Conservation (phyloP, 176 grass and related monocot species). For the Themeda triandra region DNA sequence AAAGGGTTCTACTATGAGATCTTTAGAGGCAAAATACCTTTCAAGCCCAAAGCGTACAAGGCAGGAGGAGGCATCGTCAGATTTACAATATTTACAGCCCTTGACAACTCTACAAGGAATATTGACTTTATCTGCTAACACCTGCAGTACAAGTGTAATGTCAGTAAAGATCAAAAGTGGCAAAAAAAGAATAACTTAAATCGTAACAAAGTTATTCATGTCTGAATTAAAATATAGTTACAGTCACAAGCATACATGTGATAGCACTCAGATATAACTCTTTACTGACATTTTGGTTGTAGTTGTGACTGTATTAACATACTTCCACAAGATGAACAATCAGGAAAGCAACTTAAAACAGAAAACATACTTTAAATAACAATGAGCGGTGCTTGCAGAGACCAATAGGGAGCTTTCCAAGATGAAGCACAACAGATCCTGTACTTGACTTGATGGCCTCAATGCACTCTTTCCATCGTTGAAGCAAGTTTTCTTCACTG, state of each 20-base stretch:
- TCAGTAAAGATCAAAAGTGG: not conserved
- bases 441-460: slow-evolving; percentile 61
- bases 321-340: slow-evolving; percentile 18
- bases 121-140: no score
- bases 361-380: no score
- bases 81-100: no score
- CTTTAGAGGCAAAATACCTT: no score
- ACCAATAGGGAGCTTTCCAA: slow-evolving; percentile 78
- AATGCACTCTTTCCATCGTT: slow-evolving; percentile 68
- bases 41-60: no score
- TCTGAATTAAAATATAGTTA: not conserved
- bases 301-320: slow-evolving; percentile 11
- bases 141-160: no score
- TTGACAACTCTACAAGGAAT: no score
- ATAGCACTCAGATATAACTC: not conserved
- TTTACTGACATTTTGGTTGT: not conserved
- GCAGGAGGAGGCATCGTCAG: no score
- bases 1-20: no score
- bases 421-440: slow-evolving; percentile 64
- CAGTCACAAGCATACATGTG: not conserved
- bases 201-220: not conserved
- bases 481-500: slow-evolving; percentile 66
- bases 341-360: not conserved
- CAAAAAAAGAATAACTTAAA: not conserved
- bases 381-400: slow-evolving; percentile 92